Evolutionary conservation across 2,329 filamentous ascomycete species (phyloP).

Genomic region (Rhynchosporium graminicola): DNA sequence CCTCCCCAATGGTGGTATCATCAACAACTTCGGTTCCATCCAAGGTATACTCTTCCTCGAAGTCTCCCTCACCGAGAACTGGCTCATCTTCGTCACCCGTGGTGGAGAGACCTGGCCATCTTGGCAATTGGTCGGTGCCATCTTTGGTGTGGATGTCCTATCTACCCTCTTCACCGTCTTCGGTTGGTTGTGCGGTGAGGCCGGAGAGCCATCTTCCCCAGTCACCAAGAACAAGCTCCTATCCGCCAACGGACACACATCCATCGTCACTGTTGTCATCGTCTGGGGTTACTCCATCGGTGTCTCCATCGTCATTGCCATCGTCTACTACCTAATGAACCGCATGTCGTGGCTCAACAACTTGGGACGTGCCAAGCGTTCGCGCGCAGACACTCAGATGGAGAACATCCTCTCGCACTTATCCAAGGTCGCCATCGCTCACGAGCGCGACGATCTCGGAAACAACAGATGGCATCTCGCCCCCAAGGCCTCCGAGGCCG

Average conservation of each 20-base stretch:
- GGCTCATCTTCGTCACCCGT: slow-evolving; percentile 77
- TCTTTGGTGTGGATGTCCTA: slow-evolving; percentile 69
- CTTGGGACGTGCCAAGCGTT: slow-evolving; percentile 63
- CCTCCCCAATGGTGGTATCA: slow-evolving; percentile 68
- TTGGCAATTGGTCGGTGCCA: slow-evolving; percentile 71
- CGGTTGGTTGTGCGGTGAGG: slow-evolving; percentile 67
- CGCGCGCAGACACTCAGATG: slow-evolving; percentile 61
- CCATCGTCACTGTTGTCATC: slow-evolving; percentile 62
- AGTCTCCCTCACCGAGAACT: slow-evolving; percentile 73
- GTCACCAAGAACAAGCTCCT: slow-evolving; percentile 42
- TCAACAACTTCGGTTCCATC: slow-evolving; percentile 73
- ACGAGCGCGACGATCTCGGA: slow-evolving; percentile 53
- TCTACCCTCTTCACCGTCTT: slow-evolving; percentile 75
- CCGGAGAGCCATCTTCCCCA: slow-evolving; percentile 42
- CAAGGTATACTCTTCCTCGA: slow-evolving; percentile 76
- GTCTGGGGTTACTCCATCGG: slow-evolving; percentile 68
- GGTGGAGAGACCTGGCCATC: slow-evolving; percentile 73
- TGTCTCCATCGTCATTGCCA: slow-evolving; percentile 65
- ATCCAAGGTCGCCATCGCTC: slow-evolving; percentile 63
- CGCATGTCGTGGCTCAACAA: slow-evolving; percentile 59
- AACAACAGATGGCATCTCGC: slow-evolving; percentile 34
- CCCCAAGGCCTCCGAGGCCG: slow-evolving; percentile 37
- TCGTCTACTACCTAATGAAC: slow-evolving; percentile 65
- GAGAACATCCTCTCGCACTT: slow-evolving; percentile 67
- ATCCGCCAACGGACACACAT: slow-evolving; percentile 46